phyloP scores from a whole-genome alignment of 495 filamentous ascomycete genomes.

The Penicillium taxi region DNA sequence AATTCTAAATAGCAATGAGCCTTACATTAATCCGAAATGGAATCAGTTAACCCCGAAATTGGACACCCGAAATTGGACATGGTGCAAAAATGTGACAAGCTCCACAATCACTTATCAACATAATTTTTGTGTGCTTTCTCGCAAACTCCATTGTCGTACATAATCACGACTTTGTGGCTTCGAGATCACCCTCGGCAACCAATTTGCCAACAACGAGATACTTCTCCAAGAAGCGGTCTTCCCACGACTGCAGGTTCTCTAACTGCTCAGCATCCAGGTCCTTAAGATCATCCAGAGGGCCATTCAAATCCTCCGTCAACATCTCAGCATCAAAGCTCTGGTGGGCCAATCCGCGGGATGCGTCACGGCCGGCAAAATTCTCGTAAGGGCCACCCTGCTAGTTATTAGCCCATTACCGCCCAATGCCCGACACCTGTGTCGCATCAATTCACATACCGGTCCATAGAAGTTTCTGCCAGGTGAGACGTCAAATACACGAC shows the following conservation, averaged over 20 bases:
- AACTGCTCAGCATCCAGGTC: conserved; percentile 69
- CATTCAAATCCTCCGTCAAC: conserved; percentile 87
- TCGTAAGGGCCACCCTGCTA: conserved; percentile 71
- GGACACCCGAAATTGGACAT: no score
- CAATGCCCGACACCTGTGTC: neutral
- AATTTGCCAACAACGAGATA: conserved; percentile 91
- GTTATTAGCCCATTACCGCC: neutral
- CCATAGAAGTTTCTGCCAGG: conserved; percentile 87
- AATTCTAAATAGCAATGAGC: no score
- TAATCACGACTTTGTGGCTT: conserved; percentile 35
- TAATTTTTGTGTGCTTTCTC: no score
- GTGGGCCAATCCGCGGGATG: conserved; percentile 80
- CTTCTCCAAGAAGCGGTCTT: conserved; percentile 86
- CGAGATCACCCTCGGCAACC: conserved; percentile 60
- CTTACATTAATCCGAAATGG: no score
- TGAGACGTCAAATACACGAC: conserved; percentile 79
- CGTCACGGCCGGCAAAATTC: conserved; percentile 93
- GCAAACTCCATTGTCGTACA: no score
- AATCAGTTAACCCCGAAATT: no score
- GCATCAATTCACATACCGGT: conserved; percentile 40
- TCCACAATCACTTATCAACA: no score
- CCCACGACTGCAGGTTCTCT: conserved; percentile 81
- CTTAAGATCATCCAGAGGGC: conserved; percentile 72
- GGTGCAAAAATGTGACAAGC: no score
- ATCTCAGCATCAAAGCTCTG: conserved; percentile 95